Conservation (phyloP, 345 rosid genomes). For the Citrus hindsii region DNA sequence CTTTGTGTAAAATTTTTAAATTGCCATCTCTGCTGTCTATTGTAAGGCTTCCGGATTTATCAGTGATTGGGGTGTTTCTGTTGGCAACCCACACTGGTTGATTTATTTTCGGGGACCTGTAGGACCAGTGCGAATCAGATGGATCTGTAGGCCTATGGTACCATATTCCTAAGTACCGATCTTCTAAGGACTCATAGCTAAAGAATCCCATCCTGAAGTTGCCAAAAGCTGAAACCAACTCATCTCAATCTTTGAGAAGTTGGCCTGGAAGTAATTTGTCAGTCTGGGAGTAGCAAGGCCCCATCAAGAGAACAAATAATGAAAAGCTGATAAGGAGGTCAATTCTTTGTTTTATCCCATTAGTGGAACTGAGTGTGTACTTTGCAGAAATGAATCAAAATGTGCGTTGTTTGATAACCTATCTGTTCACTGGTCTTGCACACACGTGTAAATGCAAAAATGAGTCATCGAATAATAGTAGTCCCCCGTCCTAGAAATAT, state of each 20-base stretch:
- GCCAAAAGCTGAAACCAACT: slow-evolving; percentile 11
- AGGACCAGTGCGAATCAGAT: neutral
- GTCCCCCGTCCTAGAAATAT: too few species aligned
- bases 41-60: neutral
- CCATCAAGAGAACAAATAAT: neutral
- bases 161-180: slow-evolving; percentile 12
- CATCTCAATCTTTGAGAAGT: neutral
- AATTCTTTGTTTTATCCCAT: too few species aligned
- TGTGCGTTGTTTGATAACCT: too few species aligned
- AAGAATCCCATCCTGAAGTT: slow-evolving; percentile 16
- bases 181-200: neutral
- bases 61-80: neutral
- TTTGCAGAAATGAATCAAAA: too few species aligned
- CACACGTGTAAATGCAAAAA: too few species aligned
- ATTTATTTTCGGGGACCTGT: too few species aligned
- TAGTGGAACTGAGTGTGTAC: too few species aligned
- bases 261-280: slow-evolving; percentile 5
- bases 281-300: neutral
- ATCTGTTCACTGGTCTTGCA: too few species aligned
- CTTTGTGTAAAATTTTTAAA: neutral
- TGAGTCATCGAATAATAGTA: too few species aligned
- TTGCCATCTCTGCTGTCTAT: neutral
- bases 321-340: neutral
- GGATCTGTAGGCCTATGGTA: neutral
- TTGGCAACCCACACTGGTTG: slow-evolving; percentile 19